phyloP scores from a whole-genome alignment of 2,329 filamentous ascomycete species.

The Botryosphaeria dothidea region DNA sequence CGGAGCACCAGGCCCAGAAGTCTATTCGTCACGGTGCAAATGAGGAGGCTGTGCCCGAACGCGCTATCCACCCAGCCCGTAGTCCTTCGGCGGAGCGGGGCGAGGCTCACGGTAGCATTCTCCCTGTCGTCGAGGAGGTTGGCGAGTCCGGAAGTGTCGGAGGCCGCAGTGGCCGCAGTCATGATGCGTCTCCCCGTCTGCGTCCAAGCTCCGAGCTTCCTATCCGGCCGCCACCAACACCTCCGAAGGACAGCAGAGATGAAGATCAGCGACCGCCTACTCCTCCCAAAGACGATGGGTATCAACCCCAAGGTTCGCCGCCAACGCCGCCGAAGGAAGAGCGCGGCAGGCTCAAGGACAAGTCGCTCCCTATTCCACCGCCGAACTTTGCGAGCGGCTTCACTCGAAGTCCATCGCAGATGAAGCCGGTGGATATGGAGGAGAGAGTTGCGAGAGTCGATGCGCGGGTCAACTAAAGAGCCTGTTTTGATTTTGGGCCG shows the following conservation, averaged over 20 bases:
- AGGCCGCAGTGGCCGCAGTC: conserved; percentile 50
- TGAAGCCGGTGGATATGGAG: conserved; percentile 20
- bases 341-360: conserved; percentile 30
- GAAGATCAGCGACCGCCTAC: conserved; percentile 36
- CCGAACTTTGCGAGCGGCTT: conserved; percentile 20
- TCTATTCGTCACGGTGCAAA: conserved; percentile 49
- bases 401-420: conserved; percentile 22
- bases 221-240: conserved; percentile 45
- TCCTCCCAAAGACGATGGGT: conserved; percentile 37
- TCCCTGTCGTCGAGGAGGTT: conserved; percentile 91
- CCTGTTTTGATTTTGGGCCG: background rate
- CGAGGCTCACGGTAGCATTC: conserved; percentile 57
- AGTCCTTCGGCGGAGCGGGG: conserved; percentile 60
- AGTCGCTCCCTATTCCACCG: conserved; percentile 35
- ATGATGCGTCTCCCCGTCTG: conserved; percentile 18
- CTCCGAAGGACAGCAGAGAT: conserved; percentile 41
- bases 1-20: conserved; percentile 64
- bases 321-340: conserved; percentile 44
- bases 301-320: conserved; percentile 30
- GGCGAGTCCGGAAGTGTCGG: conserved; percentile 72
- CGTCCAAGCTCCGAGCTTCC: conserved; percentile 22
- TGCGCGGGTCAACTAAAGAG: conserved; percentile 13
- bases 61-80: conserved; percentile 59
- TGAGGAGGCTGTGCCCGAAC: conserved; percentile 62
- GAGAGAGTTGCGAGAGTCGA: conserved; percentile 13